Conservation (phyloP, 805 yeast species). For the Yarrowia deformans region DNA sequence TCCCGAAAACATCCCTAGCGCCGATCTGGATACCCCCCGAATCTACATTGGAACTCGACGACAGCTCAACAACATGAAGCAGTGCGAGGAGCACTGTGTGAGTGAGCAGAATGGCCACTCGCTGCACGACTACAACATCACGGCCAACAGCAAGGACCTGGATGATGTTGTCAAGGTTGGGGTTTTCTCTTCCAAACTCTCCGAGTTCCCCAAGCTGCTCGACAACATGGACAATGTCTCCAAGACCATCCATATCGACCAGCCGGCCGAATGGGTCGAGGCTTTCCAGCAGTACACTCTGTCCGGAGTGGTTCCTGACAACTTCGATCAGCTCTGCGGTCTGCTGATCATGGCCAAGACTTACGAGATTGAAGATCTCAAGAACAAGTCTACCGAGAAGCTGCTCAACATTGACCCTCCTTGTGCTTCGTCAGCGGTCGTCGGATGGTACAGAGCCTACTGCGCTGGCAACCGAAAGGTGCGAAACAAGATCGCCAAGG, state of each 20-base stretch:
- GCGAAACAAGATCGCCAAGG: conserved; percentile 26
- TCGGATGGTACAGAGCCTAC: conserved; percentile 38
- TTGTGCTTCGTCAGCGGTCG: conserved; percentile 10
- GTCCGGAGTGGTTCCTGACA: conserved; percentile 1
- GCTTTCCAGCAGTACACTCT: conserved; percentile 27
- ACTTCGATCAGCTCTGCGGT: conserved; percentile 27
- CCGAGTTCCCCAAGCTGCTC: conserved; percentile 25
- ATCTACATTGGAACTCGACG: conserved; percentile 36
- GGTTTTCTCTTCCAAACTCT: conserved; percentile 21
- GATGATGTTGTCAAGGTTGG: conserved; percentile 21
- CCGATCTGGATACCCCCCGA: conserved; percentile 34
- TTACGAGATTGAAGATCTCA: conserved; percentile 31
- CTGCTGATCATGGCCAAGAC: conserved; percentile 32
- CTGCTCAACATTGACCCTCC: conserved; percentile 25
- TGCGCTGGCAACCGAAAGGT: conserved; percentile 26
- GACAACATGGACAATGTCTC: conserved; percentile 14
- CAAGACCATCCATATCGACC: conserved; percentile 35
- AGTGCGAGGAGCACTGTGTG: conserved; percentile 26
- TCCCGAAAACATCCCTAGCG: conserved; percentile 19
- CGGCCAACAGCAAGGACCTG: conserved; percentile 16
- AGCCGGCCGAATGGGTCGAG: conserved; percentile 32
- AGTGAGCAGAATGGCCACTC: conserved; percentile 2
- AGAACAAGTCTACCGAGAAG: conserved; percentile 21
- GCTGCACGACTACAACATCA: conserved; percentile 20
- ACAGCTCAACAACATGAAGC: conserved; percentile 34